Evolutionary conservation across 2,329 filamentous ascomycete species (phyloP).

Genomic region (Penicillium glabrum): DNA sequence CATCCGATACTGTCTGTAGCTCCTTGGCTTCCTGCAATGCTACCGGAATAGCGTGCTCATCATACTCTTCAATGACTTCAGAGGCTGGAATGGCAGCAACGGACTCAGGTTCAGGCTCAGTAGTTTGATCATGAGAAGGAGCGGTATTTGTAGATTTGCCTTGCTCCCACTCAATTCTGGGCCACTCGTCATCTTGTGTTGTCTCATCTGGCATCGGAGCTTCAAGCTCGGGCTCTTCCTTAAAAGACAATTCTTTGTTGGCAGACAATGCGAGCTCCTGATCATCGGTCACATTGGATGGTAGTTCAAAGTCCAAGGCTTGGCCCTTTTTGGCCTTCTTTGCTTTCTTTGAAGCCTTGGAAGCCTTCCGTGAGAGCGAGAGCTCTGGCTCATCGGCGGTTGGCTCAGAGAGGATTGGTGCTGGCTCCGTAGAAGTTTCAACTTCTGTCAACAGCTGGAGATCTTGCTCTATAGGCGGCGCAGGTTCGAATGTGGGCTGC

Average conservation of each 20-base stretch:
- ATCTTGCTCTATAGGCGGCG: not conserved
- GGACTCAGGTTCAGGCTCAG: conserved; percentile 25
- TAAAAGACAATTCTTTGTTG: conserved; percentile 2
- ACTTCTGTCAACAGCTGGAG: not conserved
- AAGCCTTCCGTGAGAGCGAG: conserved; percentile 20
- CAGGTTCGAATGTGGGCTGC: not conserved
- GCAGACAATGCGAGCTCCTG: conserved; percentile 2
- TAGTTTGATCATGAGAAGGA: conserved; percentile 21
- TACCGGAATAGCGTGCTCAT: conserved; percentile 27
- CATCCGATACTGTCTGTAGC: conserved; percentile 9
- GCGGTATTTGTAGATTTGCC: conserved; percentile 23
- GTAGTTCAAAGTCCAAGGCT: not conserved
- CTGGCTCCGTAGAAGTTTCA: conserved; percentile 1
- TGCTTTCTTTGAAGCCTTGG: conserved; percentile 36
- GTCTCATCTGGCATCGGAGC: conserved; percentile 1
- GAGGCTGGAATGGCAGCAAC: conserved; percentile 19
- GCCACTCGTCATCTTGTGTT: conserved; percentile 34
- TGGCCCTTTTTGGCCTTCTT: conserved; percentile 16
- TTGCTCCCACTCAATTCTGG: conserved; percentile 39
- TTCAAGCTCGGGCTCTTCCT: conserved; percentile 8
- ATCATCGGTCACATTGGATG: conserved; percentile 2
- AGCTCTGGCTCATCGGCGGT: not conserved
- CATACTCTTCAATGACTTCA: conserved; percentile 28
- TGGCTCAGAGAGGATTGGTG: not conserved
- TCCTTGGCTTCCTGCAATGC: conserved; percentile 18